These are phyloP conservation scores for Akanthomyces uredinophilus DNA, from an alignment of 2,329 filamentous ascomycete species.

Conservation along the genomic window DNA sequence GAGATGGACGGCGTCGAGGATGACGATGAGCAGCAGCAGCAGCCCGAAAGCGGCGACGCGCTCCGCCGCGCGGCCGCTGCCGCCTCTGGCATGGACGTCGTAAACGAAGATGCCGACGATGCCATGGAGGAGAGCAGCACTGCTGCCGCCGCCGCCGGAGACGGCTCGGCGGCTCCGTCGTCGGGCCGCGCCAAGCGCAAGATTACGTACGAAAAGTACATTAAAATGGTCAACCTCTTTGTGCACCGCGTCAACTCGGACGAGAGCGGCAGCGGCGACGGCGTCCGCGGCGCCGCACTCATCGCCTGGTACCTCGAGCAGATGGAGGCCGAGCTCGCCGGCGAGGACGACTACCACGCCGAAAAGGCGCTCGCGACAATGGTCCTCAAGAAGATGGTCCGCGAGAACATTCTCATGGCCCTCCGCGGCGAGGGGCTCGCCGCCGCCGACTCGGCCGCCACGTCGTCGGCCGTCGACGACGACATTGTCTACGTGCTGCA, in stretches of 20 bases:
- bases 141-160: background rate
- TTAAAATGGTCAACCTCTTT: constrained; percentile 80
- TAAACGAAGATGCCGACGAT: constrained; percentile 33
- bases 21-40: constrained; percentile 44
- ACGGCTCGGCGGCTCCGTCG: constrained; percentile 25
- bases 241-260: constrained; percentile 80
- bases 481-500: constrained; percentile 78
- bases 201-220: constrained; percentile 94
- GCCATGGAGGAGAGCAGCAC: background rate
- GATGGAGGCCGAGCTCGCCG: constrained; percentile 75
- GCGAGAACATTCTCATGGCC: constrained; percentile 86
- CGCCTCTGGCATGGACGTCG: constrained; percentile 40
- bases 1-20: constrained; percentile 78
- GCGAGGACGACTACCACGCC: constrained; percentile 72
- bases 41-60: constrained; percentile 40
- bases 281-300: constrained; percentile 77
- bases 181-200: constrained; percentile 62
- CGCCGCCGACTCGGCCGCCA: constrained; percentile 39
- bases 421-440: constrained; percentile 58
- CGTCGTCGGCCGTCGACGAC: constrained; percentile 32
- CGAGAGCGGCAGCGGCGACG: constrained; percentile 69
- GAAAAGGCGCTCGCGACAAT: constrained; percentile 72
- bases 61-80: constrained; percentile 37
- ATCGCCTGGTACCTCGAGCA: constrained; percentile 89
- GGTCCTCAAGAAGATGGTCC: constrained; percentile 90